These are phyloP conservation scores for Sclerotinia subarctica DNA, from an alignment of 2,329 filamentous ascomycete species.

Conservation along the genomic window DNA sequence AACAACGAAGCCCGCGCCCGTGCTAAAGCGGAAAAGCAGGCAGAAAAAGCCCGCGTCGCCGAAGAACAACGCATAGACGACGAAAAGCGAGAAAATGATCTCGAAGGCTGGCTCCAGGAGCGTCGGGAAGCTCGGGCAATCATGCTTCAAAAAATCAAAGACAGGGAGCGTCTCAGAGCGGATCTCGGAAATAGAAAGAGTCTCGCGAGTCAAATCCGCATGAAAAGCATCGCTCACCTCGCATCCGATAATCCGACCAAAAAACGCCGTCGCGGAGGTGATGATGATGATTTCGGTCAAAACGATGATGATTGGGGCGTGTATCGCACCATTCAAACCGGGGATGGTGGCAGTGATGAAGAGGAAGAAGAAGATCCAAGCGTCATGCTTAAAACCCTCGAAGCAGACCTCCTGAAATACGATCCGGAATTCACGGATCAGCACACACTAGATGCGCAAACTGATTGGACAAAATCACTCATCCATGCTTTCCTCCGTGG, in stretches of 20 bases:
- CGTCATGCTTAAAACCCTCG: constrained; percentile 69
- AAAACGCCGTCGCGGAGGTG: constrained; percentile 79
- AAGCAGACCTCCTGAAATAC: constrained; percentile 79
- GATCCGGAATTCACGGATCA: constrained; percentile 90
- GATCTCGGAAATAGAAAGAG: constrained; percentile 97
- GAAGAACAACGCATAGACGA: constrained; percentile 82
- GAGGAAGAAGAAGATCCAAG: constrained; percentile 89
- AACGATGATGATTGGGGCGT: constrained; percentile 98
- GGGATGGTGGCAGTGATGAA: constrained; percentile 79
- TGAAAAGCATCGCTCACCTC: constrained; percentile 96
- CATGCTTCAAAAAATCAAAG: constrained; percentile 80
- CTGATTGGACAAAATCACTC: constrained; percentile 90
- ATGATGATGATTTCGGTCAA: constrained; percentile 94
- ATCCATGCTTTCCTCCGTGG: constrained; percentile 88
- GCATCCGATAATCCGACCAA: constrained; percentile 83
- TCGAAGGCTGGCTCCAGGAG: constrained; percentile 83
- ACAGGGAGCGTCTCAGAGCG: constrained; percentile 86
- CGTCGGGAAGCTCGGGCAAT: constrained; percentile 69
- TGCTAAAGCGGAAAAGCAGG: constrained; percentile 95
- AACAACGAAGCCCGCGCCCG: constrained; percentile 89
- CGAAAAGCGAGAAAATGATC: constrained; percentile 77
- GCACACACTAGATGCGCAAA: constrained; percentile 85
- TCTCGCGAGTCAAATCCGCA: constrained; percentile 90
- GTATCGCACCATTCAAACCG: constrained; percentile 87
- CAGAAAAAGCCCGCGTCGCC: constrained; percentile 77